Conservation (phyloP, 495 filamentous ascomycete species). For the Aspergillus saccharolyticus region DNA sequence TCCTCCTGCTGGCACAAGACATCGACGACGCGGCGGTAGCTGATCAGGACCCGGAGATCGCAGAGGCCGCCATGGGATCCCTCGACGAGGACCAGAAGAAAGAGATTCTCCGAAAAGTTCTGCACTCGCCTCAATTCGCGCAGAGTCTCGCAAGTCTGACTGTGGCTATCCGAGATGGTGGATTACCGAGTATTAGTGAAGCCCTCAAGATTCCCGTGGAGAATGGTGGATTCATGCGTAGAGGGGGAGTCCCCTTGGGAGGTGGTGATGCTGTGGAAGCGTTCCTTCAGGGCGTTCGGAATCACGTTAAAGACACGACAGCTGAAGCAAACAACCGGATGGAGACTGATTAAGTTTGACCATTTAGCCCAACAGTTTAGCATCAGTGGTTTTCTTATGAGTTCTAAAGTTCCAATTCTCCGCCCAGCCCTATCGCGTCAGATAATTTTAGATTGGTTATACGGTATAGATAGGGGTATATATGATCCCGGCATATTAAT, state of each 20-base stretch:
- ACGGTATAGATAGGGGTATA: too few species aligned
- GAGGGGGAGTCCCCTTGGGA: conserved; percentile 72
- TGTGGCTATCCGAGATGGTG: conserved; percentile 86
- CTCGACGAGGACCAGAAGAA: conserved; percentile 75
- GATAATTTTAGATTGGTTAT: background rate
- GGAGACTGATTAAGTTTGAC: conserved; percentile 42
- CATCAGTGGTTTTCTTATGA: background rate
- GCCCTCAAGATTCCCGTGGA: conserved; percentile 72
- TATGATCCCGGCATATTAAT: too few species aligned
- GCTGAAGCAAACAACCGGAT: conserved; percentile 33
- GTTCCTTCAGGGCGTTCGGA: conserved; percentile 83
- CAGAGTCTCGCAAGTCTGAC: conserved; percentile 83
- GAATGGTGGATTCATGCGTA: conserved; percentile 72
- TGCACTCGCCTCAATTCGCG: conserved; percentile 86
- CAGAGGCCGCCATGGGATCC: conserved; percentile 66
- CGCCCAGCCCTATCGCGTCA: background rate
- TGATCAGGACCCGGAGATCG: conserved; percentile 61
- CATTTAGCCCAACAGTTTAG: background rate
- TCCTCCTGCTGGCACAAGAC: conserved; percentile 69
- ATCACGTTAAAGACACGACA: conserved; percentile 51
- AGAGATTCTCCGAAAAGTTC: conserved; percentile 70
- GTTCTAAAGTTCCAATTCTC: background rate
- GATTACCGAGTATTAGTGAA: conserved; percentile 81
- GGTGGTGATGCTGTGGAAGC: conserved; percentile 85
- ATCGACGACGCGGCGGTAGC: conserved; percentile 49